phyloP scores from a whole-genome alignment of 116 monocot genomes.

The Iris pallida region DNA sequence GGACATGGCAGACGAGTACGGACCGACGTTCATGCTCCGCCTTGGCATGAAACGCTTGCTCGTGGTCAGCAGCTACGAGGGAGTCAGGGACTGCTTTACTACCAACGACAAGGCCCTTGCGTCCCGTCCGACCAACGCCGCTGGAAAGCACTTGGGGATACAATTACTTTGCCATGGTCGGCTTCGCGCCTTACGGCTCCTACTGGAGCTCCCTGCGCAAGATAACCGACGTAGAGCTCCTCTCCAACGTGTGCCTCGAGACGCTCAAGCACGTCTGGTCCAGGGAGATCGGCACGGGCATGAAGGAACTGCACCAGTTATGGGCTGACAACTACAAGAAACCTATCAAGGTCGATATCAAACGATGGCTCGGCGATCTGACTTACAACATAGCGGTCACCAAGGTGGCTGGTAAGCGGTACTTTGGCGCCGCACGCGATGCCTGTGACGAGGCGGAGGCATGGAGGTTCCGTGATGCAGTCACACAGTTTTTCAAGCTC shows the following conservation, averaged over 20 bases:
- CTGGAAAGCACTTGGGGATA: slow-evolving; percentile 23
- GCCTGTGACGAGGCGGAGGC: slow-evolving; percentile 9
- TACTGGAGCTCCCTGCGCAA: slow-evolving; percentile 36
- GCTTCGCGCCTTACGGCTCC: slow-evolving; percentile 24
- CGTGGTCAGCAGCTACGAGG: slow-evolving; percentile 12
- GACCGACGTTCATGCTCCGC: slow-evolving; percentile 25
- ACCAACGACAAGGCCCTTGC: slow-evolving; percentile 26
- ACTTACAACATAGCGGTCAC: slow-evolving; percentile 27
- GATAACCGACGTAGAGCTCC: slow-evolving; percentile 21
- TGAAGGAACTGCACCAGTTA: neutral
- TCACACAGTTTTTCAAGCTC: slow-evolving; percentile 10
- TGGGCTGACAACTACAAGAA: neutral
- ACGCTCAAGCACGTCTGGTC: slow-evolving; percentile 9
- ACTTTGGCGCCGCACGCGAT: neutral
- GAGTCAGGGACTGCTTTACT: slow-evolving; percentile 26
- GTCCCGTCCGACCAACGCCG: slow-evolving; percentile 15
- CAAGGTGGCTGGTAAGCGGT: slow-evolving; percentile 26
- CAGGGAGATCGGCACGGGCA: slow-evolving; percentile 8
- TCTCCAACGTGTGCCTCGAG: slow-evolving; percentile 24
- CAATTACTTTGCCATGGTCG: slow-evolving; percentile 23
- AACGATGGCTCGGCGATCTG: slow-evolving; percentile 19
- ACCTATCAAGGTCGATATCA: slow-evolving; percentile 28
- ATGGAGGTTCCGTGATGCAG: slow-evolving; percentile 26
- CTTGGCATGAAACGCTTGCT: slow-evolving; percentile 20
- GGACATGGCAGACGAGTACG: slow-evolving; percentile 21